Percentiles rank a stretch among this genome's conserved stretches.
Evolutionary conservation across 2,329 filamentous ascomycete genomes (phyloP).

Genomic region (Lachnellula cervina): DNA sequence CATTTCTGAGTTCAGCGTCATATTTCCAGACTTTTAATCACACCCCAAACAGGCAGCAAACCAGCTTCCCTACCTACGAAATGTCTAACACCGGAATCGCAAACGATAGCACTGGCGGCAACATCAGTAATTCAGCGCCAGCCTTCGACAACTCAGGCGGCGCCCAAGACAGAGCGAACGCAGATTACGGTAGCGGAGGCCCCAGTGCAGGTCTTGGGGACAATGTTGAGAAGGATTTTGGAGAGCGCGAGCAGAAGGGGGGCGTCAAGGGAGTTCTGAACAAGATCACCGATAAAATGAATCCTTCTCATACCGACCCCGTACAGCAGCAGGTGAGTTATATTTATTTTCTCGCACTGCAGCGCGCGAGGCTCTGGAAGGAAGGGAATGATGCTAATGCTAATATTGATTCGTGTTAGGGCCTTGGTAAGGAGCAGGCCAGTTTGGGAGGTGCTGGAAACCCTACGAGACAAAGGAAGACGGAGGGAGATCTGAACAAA

Average conservation of each 20-base stretch:
- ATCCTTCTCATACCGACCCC: not conserved
- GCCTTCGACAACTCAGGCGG: not conserved
- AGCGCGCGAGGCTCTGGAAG: too few relatives aligned
- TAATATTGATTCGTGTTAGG: not conserved
- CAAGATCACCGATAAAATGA: not conserved
- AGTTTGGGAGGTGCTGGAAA: not conserved
- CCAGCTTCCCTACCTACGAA: not conserved
- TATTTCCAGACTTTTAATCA: not conserved
- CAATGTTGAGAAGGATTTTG: not conserved
- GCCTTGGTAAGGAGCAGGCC: not conserved
- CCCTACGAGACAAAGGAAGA: not conserved
- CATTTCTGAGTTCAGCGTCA: too few relatives aligned
- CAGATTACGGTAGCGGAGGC: not conserved
- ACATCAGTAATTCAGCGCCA: not conserved
- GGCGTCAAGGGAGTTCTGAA: not conserved
- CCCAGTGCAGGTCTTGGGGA: not conserved
- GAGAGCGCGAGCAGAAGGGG: not conserved
- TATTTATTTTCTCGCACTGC: not conserved
- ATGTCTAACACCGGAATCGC: slow-evolving; percentile 1
- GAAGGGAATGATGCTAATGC: not conserved
- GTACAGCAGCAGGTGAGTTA: not conserved
- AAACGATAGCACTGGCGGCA: not conserved
- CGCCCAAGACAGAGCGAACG: not conserved
- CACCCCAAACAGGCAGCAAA: not conserved
- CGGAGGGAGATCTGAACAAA: not conserved